Conservation (phyloP, 495 filamentous ascomycete species). For the Aspergillus coremiiformis region DNA sequence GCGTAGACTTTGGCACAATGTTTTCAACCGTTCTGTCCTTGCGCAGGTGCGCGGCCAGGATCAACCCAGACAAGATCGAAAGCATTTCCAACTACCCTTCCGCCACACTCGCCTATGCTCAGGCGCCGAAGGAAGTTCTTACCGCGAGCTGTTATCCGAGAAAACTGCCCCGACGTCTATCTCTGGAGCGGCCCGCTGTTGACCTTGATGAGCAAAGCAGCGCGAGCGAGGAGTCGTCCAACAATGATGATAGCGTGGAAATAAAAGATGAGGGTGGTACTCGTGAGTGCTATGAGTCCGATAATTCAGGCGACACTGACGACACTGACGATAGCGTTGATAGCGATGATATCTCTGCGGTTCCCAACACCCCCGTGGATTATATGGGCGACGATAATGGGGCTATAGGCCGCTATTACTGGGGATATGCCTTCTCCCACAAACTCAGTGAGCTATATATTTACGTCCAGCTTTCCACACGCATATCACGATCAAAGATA, state of each 20-base stretch:
- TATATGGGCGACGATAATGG: neutral
- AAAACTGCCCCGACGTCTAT: neutral
- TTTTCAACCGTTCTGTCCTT: constrained; percentile 2
- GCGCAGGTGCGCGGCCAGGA: neutral
- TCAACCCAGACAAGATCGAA: neutral
- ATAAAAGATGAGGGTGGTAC: neutral
- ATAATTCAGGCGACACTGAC: neutral
- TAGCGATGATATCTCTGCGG: neutral
- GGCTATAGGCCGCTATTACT: neutral
- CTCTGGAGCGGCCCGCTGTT: neutral
- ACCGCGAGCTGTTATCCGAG: constrained; percentile 1
- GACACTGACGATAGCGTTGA: neutral
- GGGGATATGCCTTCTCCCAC: neutral
- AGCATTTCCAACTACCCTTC: neutral
- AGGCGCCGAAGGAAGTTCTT: neutral
- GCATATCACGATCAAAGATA: neutral
- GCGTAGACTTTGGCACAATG: constrained; percentile 2
- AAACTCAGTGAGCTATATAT: neutral
- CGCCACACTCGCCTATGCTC: neutral
- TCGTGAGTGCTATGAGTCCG: neutral
- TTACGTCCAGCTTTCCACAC: neutral
- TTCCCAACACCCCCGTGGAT: neutral
- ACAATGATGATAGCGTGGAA: neutral
- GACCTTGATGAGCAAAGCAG: neutral
- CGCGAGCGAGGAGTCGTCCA: neutral